Evolutionary conservation across 1,139 yeast genomes (phyloP), one percentile per base, ranked within the genome.

Genomic region (Magnusiomyces paraingens): DNA sequence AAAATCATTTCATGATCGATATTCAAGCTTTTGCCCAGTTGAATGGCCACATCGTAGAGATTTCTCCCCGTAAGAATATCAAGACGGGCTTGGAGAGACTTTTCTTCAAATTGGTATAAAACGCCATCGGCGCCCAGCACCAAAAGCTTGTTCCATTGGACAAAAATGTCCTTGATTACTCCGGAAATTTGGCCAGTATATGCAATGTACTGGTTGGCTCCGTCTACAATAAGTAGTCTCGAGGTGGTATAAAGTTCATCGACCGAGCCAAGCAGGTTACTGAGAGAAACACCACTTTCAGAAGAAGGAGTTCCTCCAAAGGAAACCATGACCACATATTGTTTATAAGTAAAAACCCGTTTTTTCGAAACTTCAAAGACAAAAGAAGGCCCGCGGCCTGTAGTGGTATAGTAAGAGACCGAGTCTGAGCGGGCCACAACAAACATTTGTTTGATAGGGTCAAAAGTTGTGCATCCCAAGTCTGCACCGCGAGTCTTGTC

Each of bases 51-150:
- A 18, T 82, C 78, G 61, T 79, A 93, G 29, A 89, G 71, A 52
- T 88, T 86, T 51, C 94, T 74, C 58, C 84, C 86, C 20, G 84
- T 73, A 2, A 90, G 76, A 14, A 84, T 77, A 43, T 84, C 83
- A n/a, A 93, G 73, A 62, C 88, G 88, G 53, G 83, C 82, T 29
- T 78, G 74, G 5, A 85, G 66, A 0, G 83, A 73, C 63, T 84
- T 85, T 66, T 88, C 95, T 50, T 78, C 81, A 29, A 90, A 69
- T 58, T 77, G 78, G 64, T 85, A 83, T 5, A 93, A 70, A 4
- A 86, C 70, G 0, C 97, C 97, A 66, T 90, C 95, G 1, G 84
- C 73, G 1, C 90, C 81, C 15, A 91, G 69, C 15, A 88, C 70
- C 61, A 76, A 83, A 11, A 86, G 64, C 53, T 79, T 81, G 29